Conservation (phyloP, 768 basidiomycete genomes). For the Russula sp. region DNA sequence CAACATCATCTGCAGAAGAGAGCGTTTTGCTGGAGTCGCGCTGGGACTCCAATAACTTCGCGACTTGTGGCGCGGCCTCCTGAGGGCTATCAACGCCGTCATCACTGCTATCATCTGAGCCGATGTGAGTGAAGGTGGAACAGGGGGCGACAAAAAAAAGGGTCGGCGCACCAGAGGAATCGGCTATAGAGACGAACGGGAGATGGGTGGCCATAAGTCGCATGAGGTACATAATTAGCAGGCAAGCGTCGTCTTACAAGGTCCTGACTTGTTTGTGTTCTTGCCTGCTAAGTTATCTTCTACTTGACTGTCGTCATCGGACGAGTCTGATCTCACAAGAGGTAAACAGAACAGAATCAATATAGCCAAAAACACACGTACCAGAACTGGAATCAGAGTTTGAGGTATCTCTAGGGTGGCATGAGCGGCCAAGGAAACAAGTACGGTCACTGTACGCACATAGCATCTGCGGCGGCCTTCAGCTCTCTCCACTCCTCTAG, state of each 20-base stretch:
- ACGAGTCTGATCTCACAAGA: slow-evolving; percentile 26
- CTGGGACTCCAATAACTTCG: not conserved
- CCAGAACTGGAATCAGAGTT: slow-evolving; percentile 32
- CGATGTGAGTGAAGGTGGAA: not conserved
- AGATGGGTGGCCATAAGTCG: slow-evolving; percentile 13
- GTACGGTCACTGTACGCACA: slow-evolving; percentile 15
- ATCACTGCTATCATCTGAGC: slow-evolving; percentile 12
- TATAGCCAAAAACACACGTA: not conserved
- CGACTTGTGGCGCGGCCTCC: not conserved
- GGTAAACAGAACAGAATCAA: slow-evolving; percentile 12
- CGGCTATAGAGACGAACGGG: not conserved
- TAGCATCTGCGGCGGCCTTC: slow-evolving; percentile 18
- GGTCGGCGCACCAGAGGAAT: slow-evolving; percentile 14
- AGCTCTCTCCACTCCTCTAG: slow-evolving; percentile 58
- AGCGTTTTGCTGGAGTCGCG: slow-evolving; percentile 29
- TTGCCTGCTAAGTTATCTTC: slow-evolving; percentile 2
- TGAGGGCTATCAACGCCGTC: not conserved
- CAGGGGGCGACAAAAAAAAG: not conserved
- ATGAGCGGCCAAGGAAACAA: not conserved
- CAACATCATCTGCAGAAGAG: slow-evolving; percentile 22
- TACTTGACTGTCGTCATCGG: slow-evolving; percentile 23
- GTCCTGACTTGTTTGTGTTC: slow-evolving; percentile 5
- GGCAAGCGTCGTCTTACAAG: slow-evolving; percentile 16
- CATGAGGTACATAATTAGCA: slow-evolving; percentile 8
- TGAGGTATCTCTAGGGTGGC: slow-evolving; percentile 10